A percentile compares a stretch with the other conserved stretches of the same genome.
Evolutionary conservation across 1,139 yeast species (phyloP).

Genomic region (Geotrichum histeridarum): DNA sequence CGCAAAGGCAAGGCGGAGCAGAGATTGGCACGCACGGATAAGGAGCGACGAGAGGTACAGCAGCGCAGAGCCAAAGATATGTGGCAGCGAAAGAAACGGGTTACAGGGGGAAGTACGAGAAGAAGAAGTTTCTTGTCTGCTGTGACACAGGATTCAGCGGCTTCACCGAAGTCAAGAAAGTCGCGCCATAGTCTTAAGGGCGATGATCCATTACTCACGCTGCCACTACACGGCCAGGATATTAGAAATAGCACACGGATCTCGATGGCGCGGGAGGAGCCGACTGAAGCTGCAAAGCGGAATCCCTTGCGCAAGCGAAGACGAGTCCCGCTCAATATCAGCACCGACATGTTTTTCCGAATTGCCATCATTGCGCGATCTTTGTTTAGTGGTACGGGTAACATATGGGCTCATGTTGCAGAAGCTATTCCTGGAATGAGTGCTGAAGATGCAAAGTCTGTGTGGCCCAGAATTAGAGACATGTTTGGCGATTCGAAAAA

Average conservation of each 20-base stretch:
- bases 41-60: conserved; percentile 8
- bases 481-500: conserved; percentile 52
- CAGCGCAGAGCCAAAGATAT: neutral
- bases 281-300: neutral
- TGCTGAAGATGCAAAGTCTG: conserved; percentile 43
- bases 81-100: neutral
- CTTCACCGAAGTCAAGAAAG: neutral
- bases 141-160: neutral
- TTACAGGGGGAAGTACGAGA: neutral
- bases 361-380: conserved; percentile 62
- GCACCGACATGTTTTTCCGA: conserved; percentile 47
- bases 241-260: conserved; percentile 11
- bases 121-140: neutral
- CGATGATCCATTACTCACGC: conserved; percentile 13
- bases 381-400: conserved; percentile 44
- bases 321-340: neutral
- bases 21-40: conserved; percentile 12
- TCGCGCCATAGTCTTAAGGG: neutral
- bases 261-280: conserved; percentile 3
- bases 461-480: conserved; percentile 60
- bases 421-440: conserved; percentile 38
- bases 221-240: conserved; percentile 9
- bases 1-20: conserved; percentile 3
- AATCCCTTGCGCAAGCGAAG: neutral
- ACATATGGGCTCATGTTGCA: conserved; percentile 58